Evolutionary conservation across 352 stramenopile genomes (phyloP), one percentile per base, ranked within the genome.

Genomic region (Pythium phragmiticola): DNA sequence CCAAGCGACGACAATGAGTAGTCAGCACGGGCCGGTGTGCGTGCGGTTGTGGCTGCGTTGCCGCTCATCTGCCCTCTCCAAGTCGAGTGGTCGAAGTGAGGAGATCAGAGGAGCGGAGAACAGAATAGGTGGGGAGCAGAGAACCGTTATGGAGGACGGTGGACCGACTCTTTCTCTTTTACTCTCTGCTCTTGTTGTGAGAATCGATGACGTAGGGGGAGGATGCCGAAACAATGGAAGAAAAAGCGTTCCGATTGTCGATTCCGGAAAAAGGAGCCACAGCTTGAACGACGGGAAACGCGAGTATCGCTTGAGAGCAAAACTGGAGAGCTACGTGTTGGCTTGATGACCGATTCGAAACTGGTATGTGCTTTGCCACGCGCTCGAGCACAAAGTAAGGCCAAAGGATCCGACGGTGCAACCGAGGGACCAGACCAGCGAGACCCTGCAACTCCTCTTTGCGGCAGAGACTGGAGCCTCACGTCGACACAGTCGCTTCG

Each of bases 51-150:
- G 30, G 47, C 19, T 30, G 43, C 21, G 7, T 14, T 28, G 17
- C n/a, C 51, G 43, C 60, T 66, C 60, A 66, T 66, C 51, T 50
- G 58, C 12, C 8, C 41, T 53, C 39, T 57, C 34, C 54, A 51
- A 43, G 34, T 60, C 60, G 50, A 51, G 5, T 42, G 5, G 14
- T 50, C 45, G n/a, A 30, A 50, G 4, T 50, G 41, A 47, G 14
- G 8, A 37, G 30, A 52, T 30, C 39, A n/a, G 36, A 37, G 26
- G 53, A 60, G 34, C 21, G 9, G 28, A 14, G 39, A 21, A 39
- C 36, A 36, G 33, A 41, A 48, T 9, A 33, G 21, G 33, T 21
- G n/a, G n/a, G 28, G n/a, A 30, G 36, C 23, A 37, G 36, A 49
- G 36, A 59, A 56, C 49, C 49, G 49, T 48, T 46, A 58, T 49